Percentiles rank a stretch among this genome's conserved stretches.
phyloP scores from a whole-genome alignment of 495 filamentous ascomycete genomes.

The Bacidia rubella region DNA sequence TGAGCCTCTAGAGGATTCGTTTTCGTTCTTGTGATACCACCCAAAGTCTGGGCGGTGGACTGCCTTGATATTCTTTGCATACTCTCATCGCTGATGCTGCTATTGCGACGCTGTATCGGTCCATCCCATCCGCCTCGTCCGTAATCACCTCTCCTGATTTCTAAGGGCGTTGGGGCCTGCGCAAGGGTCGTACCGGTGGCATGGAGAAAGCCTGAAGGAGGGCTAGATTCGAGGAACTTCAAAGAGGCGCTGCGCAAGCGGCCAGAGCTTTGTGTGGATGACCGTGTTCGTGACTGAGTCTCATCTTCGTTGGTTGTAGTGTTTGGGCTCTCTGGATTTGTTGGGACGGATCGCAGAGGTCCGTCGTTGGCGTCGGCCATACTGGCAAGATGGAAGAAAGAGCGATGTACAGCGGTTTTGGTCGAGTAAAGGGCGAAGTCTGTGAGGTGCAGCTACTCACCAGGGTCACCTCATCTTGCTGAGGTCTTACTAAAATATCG shows the following conservation, averaged over 20 bases:
- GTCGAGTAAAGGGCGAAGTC: background rate
- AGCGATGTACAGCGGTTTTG: background rate
- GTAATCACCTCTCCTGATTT: slow-evolving; percentile 31
- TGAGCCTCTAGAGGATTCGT: slow-evolving; percentile 14
- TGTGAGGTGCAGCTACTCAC: too few species aligned
- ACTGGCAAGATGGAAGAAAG: background rate
- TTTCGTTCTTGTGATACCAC: slow-evolving; percentile 10
- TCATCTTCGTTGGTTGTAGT: background rate
- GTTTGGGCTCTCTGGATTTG: background rate
- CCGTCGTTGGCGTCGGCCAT: background rate
- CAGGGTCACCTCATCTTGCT: too few species aligned
- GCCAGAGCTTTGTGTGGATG: slow-evolving; percentile 12
- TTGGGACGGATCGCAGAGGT: background rate
- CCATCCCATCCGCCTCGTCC: slow-evolving; percentile 27
- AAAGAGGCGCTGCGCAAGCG: slow-evolving; percentile 30
- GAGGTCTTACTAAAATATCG: too few species aligned
- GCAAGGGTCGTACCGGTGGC: slow-evolving; percentile 31
- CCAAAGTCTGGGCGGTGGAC: slow-evolving; percentile 14
- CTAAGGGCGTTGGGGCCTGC: slow-evolving; percentile 28
- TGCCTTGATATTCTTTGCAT: slow-evolving; percentile 14
- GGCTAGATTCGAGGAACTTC: slow-evolving; percentile 32
- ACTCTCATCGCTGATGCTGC: slow-evolving; percentile 19
- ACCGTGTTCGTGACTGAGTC: slow-evolving; percentile 4
- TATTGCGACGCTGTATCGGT: slow-evolving; percentile 20
- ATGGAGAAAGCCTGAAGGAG: slow-evolving; percentile 39